phyloP scores from a whole-genome alignment of 2,329 filamentous ascomycete species.

The Paraphoma chrysanthemicola region DNA sequence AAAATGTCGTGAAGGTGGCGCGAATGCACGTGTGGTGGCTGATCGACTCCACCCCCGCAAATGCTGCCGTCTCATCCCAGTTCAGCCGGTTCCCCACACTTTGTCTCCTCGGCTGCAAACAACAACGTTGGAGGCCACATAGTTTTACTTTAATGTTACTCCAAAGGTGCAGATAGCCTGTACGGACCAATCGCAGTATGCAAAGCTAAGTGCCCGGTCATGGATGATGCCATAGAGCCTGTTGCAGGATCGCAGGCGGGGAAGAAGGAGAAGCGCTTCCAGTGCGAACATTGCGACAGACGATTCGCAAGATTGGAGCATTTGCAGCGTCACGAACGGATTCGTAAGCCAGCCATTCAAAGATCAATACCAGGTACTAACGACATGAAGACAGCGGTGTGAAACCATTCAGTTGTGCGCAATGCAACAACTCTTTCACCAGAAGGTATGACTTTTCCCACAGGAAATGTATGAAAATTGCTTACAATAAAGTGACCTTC shows the following conservation, averaged over 20 bases:
- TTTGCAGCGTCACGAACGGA: constrained; percentile 51
- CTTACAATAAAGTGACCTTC: constrained; percentile 44
- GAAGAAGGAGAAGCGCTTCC: constrained; percentile 45
- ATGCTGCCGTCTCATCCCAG: constrained; percentile 1
- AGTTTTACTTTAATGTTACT: constrained; percentile 3
- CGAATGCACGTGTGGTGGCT: constrained; percentile 5
- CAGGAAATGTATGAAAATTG: neutral
- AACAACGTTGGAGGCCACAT: neutral
- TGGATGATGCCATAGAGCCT: constrained; percentile 29
- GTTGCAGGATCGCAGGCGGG: constrained; percentile 20
- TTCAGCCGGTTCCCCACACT: constrained; percentile 4
- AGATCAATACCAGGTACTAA: constrained; percentile 12
- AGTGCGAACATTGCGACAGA: constrained; percentile 41
- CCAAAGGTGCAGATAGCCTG: constrained; percentile 7
- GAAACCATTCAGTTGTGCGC: constrained; percentile 50
- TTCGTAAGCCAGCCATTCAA: constrained; percentile 33
- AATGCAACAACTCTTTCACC: constrained; percentile 52
- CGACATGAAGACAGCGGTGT: constrained; percentile 44
- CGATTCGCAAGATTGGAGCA: constrained; percentile 50
- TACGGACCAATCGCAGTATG: constrained; percentile 15
- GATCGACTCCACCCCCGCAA: constrained; percentile 7
- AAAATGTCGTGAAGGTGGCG: neutral
- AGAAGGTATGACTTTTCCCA: constrained; percentile 42
- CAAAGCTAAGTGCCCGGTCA: constrained; percentile 13
- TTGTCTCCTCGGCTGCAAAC: neutral